Percentiles rank a stretch among this genome's conserved stretches.
Evolutionary conservation across 2,329 filamentous ascomycete species (phyloP).

Genomic region (Alternaria panax): DNA sequence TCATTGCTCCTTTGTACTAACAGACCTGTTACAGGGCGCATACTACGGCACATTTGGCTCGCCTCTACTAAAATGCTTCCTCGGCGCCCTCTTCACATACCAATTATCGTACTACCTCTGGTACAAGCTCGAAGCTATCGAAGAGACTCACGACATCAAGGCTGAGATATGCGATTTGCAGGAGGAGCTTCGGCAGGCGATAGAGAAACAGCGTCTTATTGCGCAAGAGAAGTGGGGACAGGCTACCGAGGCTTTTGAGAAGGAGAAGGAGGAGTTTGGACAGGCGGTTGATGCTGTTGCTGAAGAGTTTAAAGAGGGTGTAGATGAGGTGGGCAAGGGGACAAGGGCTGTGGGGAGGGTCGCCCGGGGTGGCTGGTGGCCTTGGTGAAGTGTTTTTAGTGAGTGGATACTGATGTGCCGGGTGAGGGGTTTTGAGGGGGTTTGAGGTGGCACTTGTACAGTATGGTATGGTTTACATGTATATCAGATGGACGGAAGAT

Average conservation of each 20-base stretch:
- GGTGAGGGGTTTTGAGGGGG: not conserved
- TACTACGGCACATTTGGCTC: slow-evolving; percentile 80
- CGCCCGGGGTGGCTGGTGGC: slow-evolving; percentile 35
- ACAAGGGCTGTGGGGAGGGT: slow-evolving; percentile 21
- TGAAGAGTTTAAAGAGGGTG: slow-evolving; percentile 25
- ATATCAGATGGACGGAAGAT: slow-evolving; percentile 6
- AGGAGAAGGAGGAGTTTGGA: slow-evolving; percentile 17
- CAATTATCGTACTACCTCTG: slow-evolving; percentile 79
- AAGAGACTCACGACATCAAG: slow-evolving; percentile 65
- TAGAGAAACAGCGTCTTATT: slow-evolving; percentile 24
- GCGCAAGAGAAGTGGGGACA: slow-evolving; percentile 14
- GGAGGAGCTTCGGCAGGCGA: slow-evolving; percentile 31
- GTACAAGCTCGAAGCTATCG: slow-evolving; percentile 76
- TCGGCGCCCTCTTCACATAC: slow-evolving; percentile 79
- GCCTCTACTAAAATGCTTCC: slow-evolving; percentile 75
- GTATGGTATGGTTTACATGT: slow-evolving; percentile 2
- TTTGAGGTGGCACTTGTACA: not conserved
- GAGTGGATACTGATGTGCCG: not conserved
- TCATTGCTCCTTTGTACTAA: not conserved
- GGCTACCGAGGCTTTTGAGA: slow-evolving; percentile 17
- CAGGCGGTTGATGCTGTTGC: slow-evolving; percentile 20
- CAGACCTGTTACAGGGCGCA: slow-evolving; percentile 46
- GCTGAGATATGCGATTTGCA: slow-evolving; percentile 32
- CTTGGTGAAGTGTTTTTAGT: slow-evolving; percentile 24
- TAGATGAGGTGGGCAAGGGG: slow-evolving; percentile 20